Evolutionary conservation across 768 basidiomycete species (phyloP), one percentile per base, ranked within the genome.

Genomic region (Amanita rubescens): DNA sequence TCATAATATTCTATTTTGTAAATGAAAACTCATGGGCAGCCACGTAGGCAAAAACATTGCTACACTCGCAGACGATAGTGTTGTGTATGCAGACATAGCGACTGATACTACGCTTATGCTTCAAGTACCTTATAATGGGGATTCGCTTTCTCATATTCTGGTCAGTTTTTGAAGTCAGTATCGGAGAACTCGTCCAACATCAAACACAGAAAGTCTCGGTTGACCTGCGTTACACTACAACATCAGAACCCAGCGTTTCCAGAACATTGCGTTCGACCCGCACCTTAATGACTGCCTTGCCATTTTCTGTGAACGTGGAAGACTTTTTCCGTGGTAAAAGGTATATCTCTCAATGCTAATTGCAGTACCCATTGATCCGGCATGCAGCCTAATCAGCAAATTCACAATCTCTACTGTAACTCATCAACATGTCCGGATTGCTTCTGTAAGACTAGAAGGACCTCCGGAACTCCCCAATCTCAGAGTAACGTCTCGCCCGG

Each of bases 231-330:
- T 98, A 96, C 66, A 71, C 67, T 5, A 88, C 89, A 0, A 62
- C 60, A 5, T 58, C 69, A 1, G 79, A 86, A 55, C 76, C 83
- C 1, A 68, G 68, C 3, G 58, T 85, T 4, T 66, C 67, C 14
- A 78, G 92, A 34, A 77, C 67, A 5, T 65, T 90, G 24, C 73
- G 71, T 35, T 72, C 80, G 27, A 75, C 78, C 11, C 76, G 79
- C 54, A 67, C 75, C 2, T 72, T 94, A 3, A 74, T 78, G 12
- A 82, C 86, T 6, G 77, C 86, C 0, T 73, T 97, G 3, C 94
- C 95, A 0, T 74, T 99, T 41, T 81, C 87, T 2, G 89, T 97
- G 54, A 96, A 94, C 54, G 95, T 98, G 0, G 90, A 97, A 68
- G 96, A 99, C 65, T 94, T 92, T 68, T 97, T 98, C 74, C 82